phyloP scores from a whole-genome alignment of 2,329 filamentous ascomycete species.

The Zasmidium citrigriseum region DNA sequence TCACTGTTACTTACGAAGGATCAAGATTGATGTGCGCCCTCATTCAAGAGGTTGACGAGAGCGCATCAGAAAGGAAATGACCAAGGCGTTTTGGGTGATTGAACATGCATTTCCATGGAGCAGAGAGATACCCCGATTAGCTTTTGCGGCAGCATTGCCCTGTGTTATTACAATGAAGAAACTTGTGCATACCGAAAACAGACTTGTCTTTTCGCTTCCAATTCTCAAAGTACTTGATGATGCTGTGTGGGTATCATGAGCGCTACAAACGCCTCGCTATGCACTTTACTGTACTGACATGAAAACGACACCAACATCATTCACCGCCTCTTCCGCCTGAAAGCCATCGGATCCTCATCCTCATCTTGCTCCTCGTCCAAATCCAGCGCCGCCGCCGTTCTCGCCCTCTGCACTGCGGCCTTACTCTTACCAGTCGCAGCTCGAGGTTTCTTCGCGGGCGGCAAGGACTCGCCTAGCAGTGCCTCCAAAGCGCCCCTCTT shows the following conservation, averaged over 20 bases:
- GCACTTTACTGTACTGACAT: neutral
- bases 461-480: slow-evolving; percentile 1
- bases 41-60: neutral
- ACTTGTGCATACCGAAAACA: too few relatives aligned
- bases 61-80: neutral
- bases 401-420: slow-evolving; percentile 9
- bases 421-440: slow-evolving; percentile 17
- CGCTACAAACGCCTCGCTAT: neutral
- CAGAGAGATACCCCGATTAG: neutral
- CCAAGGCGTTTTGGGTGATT: neutral
- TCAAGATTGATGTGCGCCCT: too few relatives aligned
- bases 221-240: neutral
- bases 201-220: too few relatives aligned
- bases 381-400: slow-evolving; percentile 14
- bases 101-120: neutral
- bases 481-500: neutral
- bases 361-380: slow-evolving; percentile 53
- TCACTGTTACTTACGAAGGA: neutral
- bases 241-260: neutral
- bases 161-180: neutral
- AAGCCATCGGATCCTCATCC: slow-evolving; percentile 53
- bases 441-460: slow-evolving; percentile 33
- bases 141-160: neutral
- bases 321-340: slow-evolving; percentile 47
- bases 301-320: neutral